A percentile compares a stretch with the other conserved stretches of the same genome.
These are phyloP conservation scores for Nicotiana benthamiana DNA, from an alignment of 257 asterid species.

Conservation along the genomic window DNA sequence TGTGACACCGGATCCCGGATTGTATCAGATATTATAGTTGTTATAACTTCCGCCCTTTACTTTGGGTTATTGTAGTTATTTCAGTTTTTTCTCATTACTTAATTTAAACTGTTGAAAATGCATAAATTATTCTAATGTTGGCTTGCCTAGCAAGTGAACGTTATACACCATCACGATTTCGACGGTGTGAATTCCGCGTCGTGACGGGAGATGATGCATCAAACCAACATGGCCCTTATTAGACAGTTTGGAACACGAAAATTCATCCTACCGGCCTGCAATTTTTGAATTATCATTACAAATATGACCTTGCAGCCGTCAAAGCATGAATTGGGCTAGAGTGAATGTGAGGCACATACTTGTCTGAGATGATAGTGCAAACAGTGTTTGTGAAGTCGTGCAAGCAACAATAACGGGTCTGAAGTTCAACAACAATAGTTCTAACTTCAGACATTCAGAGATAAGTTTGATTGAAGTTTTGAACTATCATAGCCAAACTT, in stretches of 20 bases:
- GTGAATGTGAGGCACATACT: constrained; percentile 64
- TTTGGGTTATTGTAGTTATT: no score
- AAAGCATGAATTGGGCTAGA: constrained; percentile 70
- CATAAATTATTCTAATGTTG: no score
- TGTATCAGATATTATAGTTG: no score
- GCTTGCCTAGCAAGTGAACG: no score
- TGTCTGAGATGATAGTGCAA: constrained; percentile 55
- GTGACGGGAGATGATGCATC: constrained; percentile 28
- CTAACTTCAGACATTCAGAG: no score
- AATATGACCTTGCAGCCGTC: constrained; percentile 73
- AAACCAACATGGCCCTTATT: constrained; percentile 58
- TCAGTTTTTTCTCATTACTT: no score
- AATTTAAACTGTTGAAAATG: no score
- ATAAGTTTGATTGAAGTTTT: no score
- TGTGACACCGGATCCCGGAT: no score
- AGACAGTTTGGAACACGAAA: constrained; percentile 70
- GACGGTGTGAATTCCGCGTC: no score
- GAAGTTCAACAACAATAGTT: not conserved
- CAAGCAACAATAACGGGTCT: not conserved
- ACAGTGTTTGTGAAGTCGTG: constrained; percentile 34
- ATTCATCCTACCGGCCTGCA: constrained; percentile 43
- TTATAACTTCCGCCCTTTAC: no score
- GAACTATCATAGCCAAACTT: not conserved
- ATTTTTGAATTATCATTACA: constrained; percentile 52
- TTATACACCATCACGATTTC: no score